These are phyloP conservation scores for Rhizopogon sp. DNA, from an alignment of 768 basidiomycete species.

Conservation along the genomic window DNA sequence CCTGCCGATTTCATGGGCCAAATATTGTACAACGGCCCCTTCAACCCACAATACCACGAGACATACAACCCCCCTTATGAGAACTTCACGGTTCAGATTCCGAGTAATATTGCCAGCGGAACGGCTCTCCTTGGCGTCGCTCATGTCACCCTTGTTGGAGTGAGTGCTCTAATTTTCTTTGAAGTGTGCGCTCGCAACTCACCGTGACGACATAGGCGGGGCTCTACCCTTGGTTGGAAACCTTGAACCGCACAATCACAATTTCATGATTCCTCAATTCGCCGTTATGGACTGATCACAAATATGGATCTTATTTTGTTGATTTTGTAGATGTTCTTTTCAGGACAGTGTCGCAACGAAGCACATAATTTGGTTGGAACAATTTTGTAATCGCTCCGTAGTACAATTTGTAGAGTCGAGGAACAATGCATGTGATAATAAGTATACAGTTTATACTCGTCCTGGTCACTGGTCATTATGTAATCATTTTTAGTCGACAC, in stretches of 20 bases:
- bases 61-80: constrained; percentile 32
- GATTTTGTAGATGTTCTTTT: no score
- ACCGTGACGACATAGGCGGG: constrained; percentile 24
- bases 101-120: constrained; percentile 22
- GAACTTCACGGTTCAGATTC: constrained; percentile 40
- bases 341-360: neutral
- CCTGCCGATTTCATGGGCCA: constrained; percentile 31
- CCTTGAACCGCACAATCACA: constrained; percentile 25
- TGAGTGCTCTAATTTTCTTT: constrained; percentile 19
- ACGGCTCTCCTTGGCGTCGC: constrained; percentile 31
- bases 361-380: neutral
- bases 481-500: no score
- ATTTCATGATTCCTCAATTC: constrained; percentile 11
- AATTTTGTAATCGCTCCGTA: neutral
- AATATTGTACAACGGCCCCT: constrained; percentile 45
- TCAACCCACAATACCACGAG: constrained; percentile 30
- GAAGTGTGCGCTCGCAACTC: neutral
- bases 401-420: no score
- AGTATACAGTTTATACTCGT: no score
- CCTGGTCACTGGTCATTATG: no score
- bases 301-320: neutral
- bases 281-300: neutral
- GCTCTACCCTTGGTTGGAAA: constrained; percentile 24
- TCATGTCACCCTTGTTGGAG: constrained; percentile 35
- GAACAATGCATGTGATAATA: no score